Base-by-base conservation (phyloP, 352 stramenopile genomes). In the Globisporangium viniferum region DNA sequence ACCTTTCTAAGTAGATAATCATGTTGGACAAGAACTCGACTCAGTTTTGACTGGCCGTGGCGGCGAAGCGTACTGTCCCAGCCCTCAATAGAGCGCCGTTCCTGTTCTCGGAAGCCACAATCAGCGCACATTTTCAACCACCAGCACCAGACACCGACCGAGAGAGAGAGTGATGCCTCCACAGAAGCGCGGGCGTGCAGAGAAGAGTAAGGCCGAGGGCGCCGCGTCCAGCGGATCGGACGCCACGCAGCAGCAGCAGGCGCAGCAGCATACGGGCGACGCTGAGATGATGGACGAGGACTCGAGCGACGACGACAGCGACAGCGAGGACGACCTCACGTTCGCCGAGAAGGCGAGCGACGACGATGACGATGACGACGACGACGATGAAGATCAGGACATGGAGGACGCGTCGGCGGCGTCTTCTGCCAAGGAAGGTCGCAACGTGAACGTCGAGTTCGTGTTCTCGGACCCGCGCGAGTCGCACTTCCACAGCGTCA, bases 401-500 rank as follows among this genome's bases (percentile, higher is more conserved):
- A 82, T 79, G 71, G 79, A 88, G 54, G 77, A 74, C 33, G 59
- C 63, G 14, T 61, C 59, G 8, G 62, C 65, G 10, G 64, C 69
- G 2, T 18, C 68, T 8, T 24, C 64, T 12, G 41, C 62, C 24
- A 61, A 68, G 20, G 51, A 67, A 12, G 56, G 56, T 4, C 69
- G 77, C 56, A 80, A 75, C 48, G 83, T 95, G 51, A 87, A 79
- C 67, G 82, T 96, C 29, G 85, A 94, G 33, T 96, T 96, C 60
- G 76, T 94, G 27, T 96, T 96, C 67, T 88, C 76, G 27, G 88
- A 96, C 73, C 85, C 87, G 33, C 80, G 81, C 29, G 86, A 96
- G 62, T 70, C 70, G 55, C 87, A 96, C 63, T 96, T 92, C 71
- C 86, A 96, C 80, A 93, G 83, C 59, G 84, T 96, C 48, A 93